These are phyloP conservation scores for Voacanga thouarsii DNA, from an alignment of 257 asterid species.

Conservation along the genomic window DNA sequence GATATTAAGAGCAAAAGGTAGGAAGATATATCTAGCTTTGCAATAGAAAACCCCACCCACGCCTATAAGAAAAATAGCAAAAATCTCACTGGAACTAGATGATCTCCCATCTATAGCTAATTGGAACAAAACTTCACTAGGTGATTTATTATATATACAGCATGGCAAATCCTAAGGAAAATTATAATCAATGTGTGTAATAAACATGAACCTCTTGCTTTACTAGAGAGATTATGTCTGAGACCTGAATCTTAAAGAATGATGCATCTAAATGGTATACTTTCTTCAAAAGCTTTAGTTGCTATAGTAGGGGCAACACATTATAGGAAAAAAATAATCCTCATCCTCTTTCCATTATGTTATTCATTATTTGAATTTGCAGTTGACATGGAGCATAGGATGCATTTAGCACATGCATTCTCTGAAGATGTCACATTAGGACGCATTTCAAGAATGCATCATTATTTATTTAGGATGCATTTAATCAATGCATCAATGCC, in stretches of 20 bases:
- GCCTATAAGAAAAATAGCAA: not conserved
- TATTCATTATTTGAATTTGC: too few species aligned
- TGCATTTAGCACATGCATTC: too few species aligned
- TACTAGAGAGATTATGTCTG: not conserved
- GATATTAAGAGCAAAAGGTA: not conserved
- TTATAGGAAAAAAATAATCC: too few species aligned
- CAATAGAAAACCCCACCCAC: not conserved
- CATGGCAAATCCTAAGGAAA: not conserved
- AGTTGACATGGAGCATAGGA: too few species aligned
- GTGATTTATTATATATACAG: not conserved
- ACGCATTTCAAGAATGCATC: too few species aligned
- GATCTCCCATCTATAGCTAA: not conserved
- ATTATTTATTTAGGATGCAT: too few species aligned
- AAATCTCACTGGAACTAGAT: not conserved
- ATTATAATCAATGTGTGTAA: not conserved
- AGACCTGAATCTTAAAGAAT: not conserved
- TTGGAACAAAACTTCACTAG: not conserved
- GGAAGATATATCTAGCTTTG: not conserved
- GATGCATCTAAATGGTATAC: too few species aligned
- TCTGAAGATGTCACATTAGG: too few species aligned
- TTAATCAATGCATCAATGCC: too few species aligned
- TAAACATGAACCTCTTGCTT: not conserved
- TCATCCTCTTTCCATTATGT: too few species aligned
- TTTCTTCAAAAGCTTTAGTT: too few species aligned
- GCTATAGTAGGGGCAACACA: too few species aligned